phyloP scores from a whole-genome alignment of 1,284 basidiomycete species.

The Trametes polyzona region DNA sequence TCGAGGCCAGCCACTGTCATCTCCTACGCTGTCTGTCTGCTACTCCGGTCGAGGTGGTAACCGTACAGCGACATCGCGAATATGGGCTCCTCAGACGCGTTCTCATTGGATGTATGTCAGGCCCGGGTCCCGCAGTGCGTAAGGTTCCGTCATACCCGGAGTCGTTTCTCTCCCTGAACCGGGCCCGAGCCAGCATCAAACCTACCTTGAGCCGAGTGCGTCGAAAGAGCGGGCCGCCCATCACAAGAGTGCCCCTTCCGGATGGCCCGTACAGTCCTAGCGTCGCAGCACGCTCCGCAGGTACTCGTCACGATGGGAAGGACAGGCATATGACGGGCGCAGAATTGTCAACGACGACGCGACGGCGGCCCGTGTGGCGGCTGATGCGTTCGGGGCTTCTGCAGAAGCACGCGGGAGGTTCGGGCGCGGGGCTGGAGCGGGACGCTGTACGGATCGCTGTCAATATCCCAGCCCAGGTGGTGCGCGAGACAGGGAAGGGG shows the following conservation, averaged over 20 bases:
- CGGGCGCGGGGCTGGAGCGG: slow-evolving; percentile 1
- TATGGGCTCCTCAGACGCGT: background rate
- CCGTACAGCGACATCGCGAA: background rate
- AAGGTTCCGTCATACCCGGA: background rate
- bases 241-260: background rate
- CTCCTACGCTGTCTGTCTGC: background rate
- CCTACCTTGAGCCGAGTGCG: too few relatives aligned
- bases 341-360: background rate
- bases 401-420: background rate
- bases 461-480: background rate
- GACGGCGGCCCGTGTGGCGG: background rate
- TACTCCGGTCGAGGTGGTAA: background rate
- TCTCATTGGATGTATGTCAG: background rate
- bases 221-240: background rate
- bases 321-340: background rate
- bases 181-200: background rate
- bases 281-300: background rate
- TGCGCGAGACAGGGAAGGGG: background rate
- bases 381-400: too few relatives aligned
- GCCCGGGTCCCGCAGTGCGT: background rate
- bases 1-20: too few relatives aligned
- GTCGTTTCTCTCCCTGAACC: background rate
- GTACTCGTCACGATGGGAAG: too few relatives aligned
- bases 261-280: background rate
- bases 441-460: background rate